Percentiles rank a stretch among this genome's conserved stretches.
Evolutionary conservation across 257 asterid species (phyloP).

Genomic region (Sherardia arvensis): DNA sequence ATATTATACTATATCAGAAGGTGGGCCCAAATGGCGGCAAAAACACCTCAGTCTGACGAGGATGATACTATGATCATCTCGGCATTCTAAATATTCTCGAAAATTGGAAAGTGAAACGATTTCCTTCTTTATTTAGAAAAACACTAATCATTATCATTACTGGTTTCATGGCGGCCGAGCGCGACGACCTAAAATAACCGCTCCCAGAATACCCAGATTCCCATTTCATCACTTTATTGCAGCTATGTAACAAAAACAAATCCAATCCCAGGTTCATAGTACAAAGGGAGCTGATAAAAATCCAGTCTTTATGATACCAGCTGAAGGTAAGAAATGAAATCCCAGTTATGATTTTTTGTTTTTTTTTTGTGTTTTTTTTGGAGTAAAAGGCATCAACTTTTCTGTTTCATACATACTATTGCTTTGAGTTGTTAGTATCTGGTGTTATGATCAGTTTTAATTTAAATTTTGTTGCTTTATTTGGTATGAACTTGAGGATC

Average conservation of each 20-base stretch:
- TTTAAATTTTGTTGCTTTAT: not conserved
- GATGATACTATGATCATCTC: constrained; percentile 10
- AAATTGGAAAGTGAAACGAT: not conserved
- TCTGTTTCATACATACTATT: not conserved
- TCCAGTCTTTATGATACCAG: too few relatives aligned
- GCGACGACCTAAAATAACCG: not conserved
- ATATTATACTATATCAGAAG: not conserved
- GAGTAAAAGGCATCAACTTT: not conserved
- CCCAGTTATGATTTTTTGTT: not conserved
- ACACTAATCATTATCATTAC: not conserved
- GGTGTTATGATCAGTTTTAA: not conserved
- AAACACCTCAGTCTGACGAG: constrained; percentile 20
- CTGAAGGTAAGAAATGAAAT: not conserved
- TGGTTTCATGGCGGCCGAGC: not conserved
- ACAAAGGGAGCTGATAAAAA: too few relatives aligned
- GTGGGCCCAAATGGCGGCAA: not conserved
- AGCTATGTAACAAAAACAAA: not conserved
- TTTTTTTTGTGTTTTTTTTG: too few relatives aligned
- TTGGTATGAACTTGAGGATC: not conserved
- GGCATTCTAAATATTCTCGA: not conserved
- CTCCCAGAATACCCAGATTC: not conserved
- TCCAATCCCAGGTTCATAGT: not conserved
- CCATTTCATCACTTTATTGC: not conserved
- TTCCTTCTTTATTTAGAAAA: not conserved
- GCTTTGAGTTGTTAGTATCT: not conserved